Base-by-base conservation (phyloP, 345 rosid species). In the Corchorus olitorius region DNA sequence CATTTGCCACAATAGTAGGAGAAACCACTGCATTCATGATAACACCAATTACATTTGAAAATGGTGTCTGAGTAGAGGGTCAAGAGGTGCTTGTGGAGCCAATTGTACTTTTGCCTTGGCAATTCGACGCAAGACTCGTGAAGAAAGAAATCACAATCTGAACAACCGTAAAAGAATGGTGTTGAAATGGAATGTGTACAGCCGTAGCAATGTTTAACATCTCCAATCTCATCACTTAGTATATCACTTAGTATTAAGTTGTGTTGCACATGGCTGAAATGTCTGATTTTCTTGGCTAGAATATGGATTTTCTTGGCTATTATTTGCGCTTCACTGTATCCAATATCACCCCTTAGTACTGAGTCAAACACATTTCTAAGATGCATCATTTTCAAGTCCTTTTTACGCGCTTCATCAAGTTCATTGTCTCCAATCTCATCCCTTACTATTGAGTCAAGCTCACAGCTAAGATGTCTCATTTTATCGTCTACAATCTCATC, bases 241-340 rank as follows among this genome's bases (percentile, higher is more conserved):
- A 3, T 11, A 27, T 14, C 2, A 19, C 1, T 27, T 35, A 62
- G 14, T 12, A 3, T 11, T 60, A 60, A 27, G 34, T 22, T 3
- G 13, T 27, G 27, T 27, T 60, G 64, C 8, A 60, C 37, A 74
- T 79, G 81, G 33, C 81, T 74, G 54, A 79, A 79, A 35, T 79
- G 78, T 39, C 68, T 46, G n/a, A 79, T 77, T 3, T 56, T 19
- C 8, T 53, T 48, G 6, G 72, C 59, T 13, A 70, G n/a, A n/a
- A n/a, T n/a, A n/a, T n/a, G n/a, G n/a, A 79, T 77, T 3, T 56
- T 19, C 8, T 53, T 48, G 6, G 72, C 59, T 13, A 70, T 48
- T 62, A 71, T 14, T 16, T 48, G 1, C 27, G 0, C 27, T 27
- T 27, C 27, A 27, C 1, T 27, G 27, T 0, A 27, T 27, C 27